A percentile compares a stretch with the other conserved stretches of the same genome.
Evolutionary conservation across 2,329 filamentous ascomycete species (phyloP).

Genomic region (Chalaropsis ovoidea): DNA sequence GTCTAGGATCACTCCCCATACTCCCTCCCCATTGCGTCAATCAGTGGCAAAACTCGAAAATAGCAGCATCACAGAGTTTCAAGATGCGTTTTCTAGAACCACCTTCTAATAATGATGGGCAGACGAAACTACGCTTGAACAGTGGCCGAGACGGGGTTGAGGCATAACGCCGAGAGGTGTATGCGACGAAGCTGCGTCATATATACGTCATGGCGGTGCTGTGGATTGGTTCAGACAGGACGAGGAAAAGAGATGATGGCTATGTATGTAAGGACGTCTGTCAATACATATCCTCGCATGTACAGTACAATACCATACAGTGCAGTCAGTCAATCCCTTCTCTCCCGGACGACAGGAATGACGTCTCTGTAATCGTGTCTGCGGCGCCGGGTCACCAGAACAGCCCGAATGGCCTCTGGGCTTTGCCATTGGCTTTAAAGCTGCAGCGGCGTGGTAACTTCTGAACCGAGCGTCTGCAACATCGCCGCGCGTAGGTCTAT

Average conservation of each 20-base stretch:
- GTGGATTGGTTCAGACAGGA: background rate
- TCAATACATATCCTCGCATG: background rate
- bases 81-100: background rate
- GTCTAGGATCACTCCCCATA: background rate
- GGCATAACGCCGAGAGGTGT: background rate
- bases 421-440: constrained; percentile 6
- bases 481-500: constrained; percentile 6
- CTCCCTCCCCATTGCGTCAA: background rate
- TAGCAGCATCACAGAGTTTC: background rate
- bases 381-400: background rate
- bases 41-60: background rate
- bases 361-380: background rate
- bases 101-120: background rate
- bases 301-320: background rate
- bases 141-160: background rate
- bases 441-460: constrained; percentile 6
- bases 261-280: background rate
- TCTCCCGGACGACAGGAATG: background rate
- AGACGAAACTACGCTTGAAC: background rate
- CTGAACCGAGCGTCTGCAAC: constrained; percentile 4
- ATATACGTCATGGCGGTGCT: background rate
- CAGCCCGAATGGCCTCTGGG: background rate
- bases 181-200: background rate
- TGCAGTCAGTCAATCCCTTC: no score
- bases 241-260: background rate